These are phyloP conservation scores for Coemansia asiatica DNA, from an alignment of 192 early-diverging fungal species.

Conservation along the genomic window DNA sequence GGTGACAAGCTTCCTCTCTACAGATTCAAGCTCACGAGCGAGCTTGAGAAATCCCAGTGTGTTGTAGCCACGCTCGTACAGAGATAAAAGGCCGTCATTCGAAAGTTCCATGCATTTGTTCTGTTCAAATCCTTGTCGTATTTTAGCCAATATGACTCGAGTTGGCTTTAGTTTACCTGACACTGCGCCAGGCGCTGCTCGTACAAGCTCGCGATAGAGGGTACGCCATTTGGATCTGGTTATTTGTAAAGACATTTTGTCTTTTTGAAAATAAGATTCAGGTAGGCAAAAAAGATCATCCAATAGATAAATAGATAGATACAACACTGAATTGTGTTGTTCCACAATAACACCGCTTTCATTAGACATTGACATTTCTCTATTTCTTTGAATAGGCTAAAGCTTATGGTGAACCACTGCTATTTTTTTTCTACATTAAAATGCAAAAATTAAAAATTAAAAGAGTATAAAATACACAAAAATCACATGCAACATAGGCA, in stretches of 20 bases:
- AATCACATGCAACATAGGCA: too few species aligned
- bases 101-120: constrained; percentile 7
- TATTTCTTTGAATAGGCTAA: too few species aligned
- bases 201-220: constrained; percentile 38
- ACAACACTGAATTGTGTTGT: too few species aligned
- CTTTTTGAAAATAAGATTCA: too few species aligned
- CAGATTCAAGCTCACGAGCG: constrained; percentile 45
- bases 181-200: constrained; percentile 34
- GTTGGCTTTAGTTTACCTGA: constrained; percentile 16
- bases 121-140: constrained; percentile 42
- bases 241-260: background rate
- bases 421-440: too few species aligned
- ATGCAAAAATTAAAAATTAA: too few species aligned
- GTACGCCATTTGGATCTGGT: constrained; percentile 27
- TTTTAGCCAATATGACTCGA: constrained; percentile 13
- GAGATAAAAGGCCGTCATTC: background rate
- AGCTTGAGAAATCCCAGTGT: constrained; percentile 52
- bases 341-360: too few species aligned
- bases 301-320: background rate
- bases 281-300: too few species aligned
- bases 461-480: too few species aligned
- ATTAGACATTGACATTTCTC: too few species aligned
- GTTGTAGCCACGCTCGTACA: constrained; percentile 41
- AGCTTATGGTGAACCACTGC: too few species aligned
- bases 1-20: constrained; percentile 34